Evolutionary conservation across 805 yeast species (phyloP), one percentile per base, ranked within the genome.

Genomic region (Starmerella sirachaensis): DNA sequence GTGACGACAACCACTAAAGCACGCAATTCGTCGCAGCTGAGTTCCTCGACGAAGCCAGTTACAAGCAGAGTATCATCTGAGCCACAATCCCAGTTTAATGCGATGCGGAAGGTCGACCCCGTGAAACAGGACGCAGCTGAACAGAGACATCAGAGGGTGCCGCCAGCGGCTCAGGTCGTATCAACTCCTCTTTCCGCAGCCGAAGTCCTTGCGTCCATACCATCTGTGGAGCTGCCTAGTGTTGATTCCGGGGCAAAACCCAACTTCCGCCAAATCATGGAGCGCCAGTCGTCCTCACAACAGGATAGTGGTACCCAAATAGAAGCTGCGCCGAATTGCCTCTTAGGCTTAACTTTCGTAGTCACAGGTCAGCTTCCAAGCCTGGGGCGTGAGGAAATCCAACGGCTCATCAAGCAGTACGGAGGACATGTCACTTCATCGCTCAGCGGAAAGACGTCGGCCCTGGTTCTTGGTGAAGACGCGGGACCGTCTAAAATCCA

Each of bases 401-500:
- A 82, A 52, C 65, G 69, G 18, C 53, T 81, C 10, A 94, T 95
- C 5, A 77, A 82, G 50, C 68, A 70, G 46, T 84, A 88, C 52
- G 98, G 98, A 12, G 98, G 94, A 3, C 76, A 76, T 50, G 93
- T 88, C 13, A 82, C 63, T 0, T 75, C 82, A 49, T 72, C 94
- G 0, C 78, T 88, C 18, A 80, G 91, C 39, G 74, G 83, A 9
- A 82, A 78, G 52, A 91, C 98, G 1, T 72, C 84, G 18, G 65
- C 85, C 31, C 94, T 88, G 2, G 96, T 91, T 1, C 66, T 91
- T 21, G 98, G 98, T 6, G 84, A 70, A 36, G 96, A 91, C 48
- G 97, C 98, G 2, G 98, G 98, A 0, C 96, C 97, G 2, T 75
- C 84, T n/a, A 91, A 91, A 58, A 74, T 91, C 29, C 72, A 73